Evolutionary conservation across 2,329 filamentous ascomycete genomes (phyloP), one percentile per base, ranked within the genome.

Genomic region (Verticillium nonalfalfae): DNA sequence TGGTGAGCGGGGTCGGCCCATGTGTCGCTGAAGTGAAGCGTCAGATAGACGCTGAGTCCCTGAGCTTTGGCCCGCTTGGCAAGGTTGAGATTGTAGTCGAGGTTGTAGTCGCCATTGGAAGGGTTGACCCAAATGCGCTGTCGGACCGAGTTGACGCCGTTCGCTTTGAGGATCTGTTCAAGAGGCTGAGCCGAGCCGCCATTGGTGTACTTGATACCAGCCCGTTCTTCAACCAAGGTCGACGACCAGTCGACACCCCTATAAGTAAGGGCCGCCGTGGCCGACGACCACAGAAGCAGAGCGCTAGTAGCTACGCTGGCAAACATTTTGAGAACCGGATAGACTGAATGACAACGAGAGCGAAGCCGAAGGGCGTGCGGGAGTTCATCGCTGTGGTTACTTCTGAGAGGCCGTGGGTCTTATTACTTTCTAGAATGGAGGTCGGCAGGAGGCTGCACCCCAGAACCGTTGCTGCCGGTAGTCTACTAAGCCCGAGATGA

Each of bases 41-140:
- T 85, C 18, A 90, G 74, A 67, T 82, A 84, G 40, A 90, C 77
- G 2, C 76, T 78, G 59, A 91, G 70, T 0, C 88, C 88, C 1
- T 82, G 85, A 2, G 83, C 83, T 66, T 85, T 80, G 3, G 87
- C 86, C 58, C 88, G 80, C 70, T 82, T 82, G 3, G 86, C 89
- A n/a, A 91, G 79, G 60, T 82, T 75, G 64, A 92, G 70, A 70
- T 90, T 91, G 74, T 91, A 91, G 62, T 83, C 83, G 52, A 91
- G 78, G 71, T 89, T 83, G 72, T 91, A 91, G 66, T 81, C 79
- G 56, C 87, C 86, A 66, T 84, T 80, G 11, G 81, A 76, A 0
- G 86, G 85, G 66, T 88, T 89, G 31, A 91, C 88, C 89, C 88
- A 91, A 54, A 91, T 73, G 33, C 89, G 81, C 71, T 91, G 88